A percentile compares a stretch with the other conserved stretches of the same genome.
phyloP scores from a whole-genome alignment of 2,329 filamentous ascomycete genomes.

The Ceratocystis ficicola region DNA sequence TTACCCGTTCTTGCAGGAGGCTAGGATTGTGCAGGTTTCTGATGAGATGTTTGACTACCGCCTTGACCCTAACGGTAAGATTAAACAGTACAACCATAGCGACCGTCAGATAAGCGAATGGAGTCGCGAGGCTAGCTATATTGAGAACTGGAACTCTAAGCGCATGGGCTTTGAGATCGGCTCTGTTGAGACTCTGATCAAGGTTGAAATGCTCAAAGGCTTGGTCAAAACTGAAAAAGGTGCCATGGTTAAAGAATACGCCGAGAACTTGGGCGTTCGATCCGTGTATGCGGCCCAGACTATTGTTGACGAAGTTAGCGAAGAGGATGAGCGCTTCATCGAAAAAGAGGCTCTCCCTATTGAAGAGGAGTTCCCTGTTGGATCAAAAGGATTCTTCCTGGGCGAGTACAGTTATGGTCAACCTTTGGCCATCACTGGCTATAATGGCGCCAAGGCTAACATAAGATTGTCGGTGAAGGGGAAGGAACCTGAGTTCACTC shows the following conservation, averaged over 20 bases:
- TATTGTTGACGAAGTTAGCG: constrained; percentile 78
- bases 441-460: constrained; percentile 62
- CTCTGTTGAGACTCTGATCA: constrained; percentile 73
- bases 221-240: constrained; percentile 82
- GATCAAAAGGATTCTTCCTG: constrained; percentile 78
- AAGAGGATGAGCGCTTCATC: constrained; percentile 84
- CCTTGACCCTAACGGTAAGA: constrained; percentile 51
- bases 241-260: constrained; percentile 86
- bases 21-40: constrained; percentile 74
- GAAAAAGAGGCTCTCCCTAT: constrained; percentile 80
- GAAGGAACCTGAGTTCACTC: constrained; percentile 72
- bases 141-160: constrained; percentile 83
- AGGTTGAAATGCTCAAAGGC: constrained; percentile 89
- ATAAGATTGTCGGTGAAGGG: constrained; percentile 63
- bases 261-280: constrained; percentile 70
- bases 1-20: constrained; percentile 91
- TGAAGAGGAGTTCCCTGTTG: constrained; percentile 78
- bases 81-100: constrained; percentile 58
- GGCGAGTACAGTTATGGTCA: constrained; percentile 88
- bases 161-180: constrained; percentile 80
- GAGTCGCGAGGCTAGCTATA: constrained; percentile 67
- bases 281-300: constrained; percentile 84
- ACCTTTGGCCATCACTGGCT: constrained; percentile 68
- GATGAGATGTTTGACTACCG: constrained; percentile 89
- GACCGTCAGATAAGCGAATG: constrained; percentile 70